These are phyloP conservation scores for Septoria linicola DNA, from an alignment of 2,329 filamentous ascomycete species.

Conservation along the genomic window DNA sequence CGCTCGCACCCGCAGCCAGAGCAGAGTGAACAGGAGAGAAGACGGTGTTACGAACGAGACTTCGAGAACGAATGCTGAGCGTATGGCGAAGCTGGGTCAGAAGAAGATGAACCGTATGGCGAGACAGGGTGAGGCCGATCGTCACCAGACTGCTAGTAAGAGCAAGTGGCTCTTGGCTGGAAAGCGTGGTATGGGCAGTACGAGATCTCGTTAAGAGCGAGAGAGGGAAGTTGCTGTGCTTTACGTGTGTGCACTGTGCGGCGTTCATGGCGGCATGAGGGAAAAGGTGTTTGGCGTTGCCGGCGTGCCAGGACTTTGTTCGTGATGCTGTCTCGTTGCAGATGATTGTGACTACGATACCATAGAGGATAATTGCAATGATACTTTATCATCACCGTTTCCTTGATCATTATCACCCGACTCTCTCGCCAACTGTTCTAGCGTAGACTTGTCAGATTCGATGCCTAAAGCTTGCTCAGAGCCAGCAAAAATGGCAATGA, in stretches of 20 bases:
- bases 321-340: too few species aligned
- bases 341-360: too few species aligned
- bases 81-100: slow-evolving; percentile 84
- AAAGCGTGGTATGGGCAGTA: slow-evolving; percentile 93
- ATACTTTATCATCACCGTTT: too few species aligned
- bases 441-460: too few species aligned
- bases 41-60: slow-evolving; percentile 72
- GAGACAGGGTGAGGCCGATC: slow-evolving; percentile 92
- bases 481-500: too few species aligned
- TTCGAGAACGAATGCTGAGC: slow-evolving; percentile 75
- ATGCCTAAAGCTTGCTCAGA: too few species aligned
- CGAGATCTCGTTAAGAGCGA: slow-evolving; percentile 39
- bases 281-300: slow-evolving; percentile 7
- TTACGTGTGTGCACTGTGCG: slow-evolving; percentile 11
- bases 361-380: too few species aligned
- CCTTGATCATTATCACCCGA: too few species aligned
- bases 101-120: slow-evolving; percentile 99
- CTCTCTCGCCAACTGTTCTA: too few species aligned
- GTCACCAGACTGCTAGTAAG: slow-evolving; percentile 77
- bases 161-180: slow-evolving; percentile 91
- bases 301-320: neutral
- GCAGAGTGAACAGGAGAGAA: slow-evolving; percentile 65
- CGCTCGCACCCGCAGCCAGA: slow-evolving; percentile 67
- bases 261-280: slow-evolving; percentile 8
- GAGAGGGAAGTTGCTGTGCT: too few species aligned